Evolutionary conservation across 2,329 filamentous ascomycete genomes (phyloP).

Genomic region (Fusarium poae): DNA sequence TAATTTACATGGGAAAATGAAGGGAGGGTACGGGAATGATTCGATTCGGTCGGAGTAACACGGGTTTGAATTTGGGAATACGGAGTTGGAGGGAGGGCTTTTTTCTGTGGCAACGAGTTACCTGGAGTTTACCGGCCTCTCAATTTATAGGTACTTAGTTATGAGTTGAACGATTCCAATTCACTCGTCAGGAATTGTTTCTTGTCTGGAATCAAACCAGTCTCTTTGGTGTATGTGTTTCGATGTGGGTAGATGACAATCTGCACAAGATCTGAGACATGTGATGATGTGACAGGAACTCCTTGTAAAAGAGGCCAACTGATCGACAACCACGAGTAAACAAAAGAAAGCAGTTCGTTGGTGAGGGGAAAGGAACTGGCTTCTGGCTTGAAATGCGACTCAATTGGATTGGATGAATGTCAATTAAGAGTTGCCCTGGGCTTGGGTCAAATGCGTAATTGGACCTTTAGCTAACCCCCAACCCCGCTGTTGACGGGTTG

Average conservation of each 20-base stretch:
- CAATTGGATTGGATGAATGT: slow-evolving; percentile 26
- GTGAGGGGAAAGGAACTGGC: slow-evolving; percentile 9
- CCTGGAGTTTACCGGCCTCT: slow-evolving; percentile 10
- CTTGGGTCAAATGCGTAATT: slow-evolving; percentile 14
- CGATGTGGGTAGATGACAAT: neutral
- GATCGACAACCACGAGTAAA: slow-evolving; percentile 7
- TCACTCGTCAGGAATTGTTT: neutral
- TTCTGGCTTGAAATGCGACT: neutral
- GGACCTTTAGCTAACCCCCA: neutral
- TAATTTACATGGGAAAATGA: neutral
- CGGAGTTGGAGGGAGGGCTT: slow-evolving; percentile 10
- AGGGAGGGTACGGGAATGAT: slow-evolving; percentile 13
- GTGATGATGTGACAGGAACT: neutral
- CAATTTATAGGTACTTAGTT: neutral
- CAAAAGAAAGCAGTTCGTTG: slow-evolving; percentile 5
- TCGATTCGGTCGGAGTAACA: slow-evolving; percentile 16
- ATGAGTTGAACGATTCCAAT: neutral
- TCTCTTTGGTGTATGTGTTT: neutral
- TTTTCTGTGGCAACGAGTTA: slow-evolving; percentile 8
- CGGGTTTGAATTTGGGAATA: slow-evolving; percentile 21
- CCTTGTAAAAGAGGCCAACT: neutral
- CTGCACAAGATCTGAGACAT: slow-evolving; percentile 29
- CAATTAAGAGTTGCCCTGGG: slow-evolving; percentile 32
- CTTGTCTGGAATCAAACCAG: neutral
- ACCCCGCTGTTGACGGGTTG: slow-evolving; percentile 26